Base-by-base conservation (phyloP, 192 early-diverging fungal genomes). In the Backusella luteola region DNA sequence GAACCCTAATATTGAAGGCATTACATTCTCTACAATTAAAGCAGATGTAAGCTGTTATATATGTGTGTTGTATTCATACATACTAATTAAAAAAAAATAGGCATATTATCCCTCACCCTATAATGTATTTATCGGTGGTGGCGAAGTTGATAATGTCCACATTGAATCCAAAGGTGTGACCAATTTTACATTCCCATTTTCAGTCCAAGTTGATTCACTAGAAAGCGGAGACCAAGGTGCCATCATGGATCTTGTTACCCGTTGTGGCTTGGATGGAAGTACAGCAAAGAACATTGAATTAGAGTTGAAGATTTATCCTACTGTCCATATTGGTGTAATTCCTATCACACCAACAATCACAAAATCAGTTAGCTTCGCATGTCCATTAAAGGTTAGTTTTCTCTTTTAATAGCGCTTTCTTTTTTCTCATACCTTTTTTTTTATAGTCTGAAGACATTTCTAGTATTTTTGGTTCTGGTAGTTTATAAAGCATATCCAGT, bases 101-200 rank as follows among this genome's bases (percentile, higher is more conserved):
- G 88, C 88, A 14, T 89, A 83, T 73, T 89, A 89, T 74, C 88
- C 88, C 15, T 42, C 71, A 14, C 66, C 70, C 26, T 76, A 80
- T 66, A 66, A 75, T 32, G 53, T 84, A 4, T 73, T 81, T 35
- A 79, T 89, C 23, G 88, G 88, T 38, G 88, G 88, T 34, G 88
- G 88, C 11, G 46, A 79, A 23, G 17, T 83, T 41, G 74, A 71
- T 34, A 23, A 89, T 21, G 83, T 86, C n/a, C 59, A 80, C 4
- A 87, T 89, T 63, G 76, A 76, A 11, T 63, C 39, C 6, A 77
- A 87, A 21, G 79, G 73, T 6, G 74, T 70, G 29, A 84, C 76
- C 49, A 77, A 70, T n/a, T 77, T 89, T 44, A 71, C 76, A 1
- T 89, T 89, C 67, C 86, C 86, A 21, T 87, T 89, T 56, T 26